A percentile compares a stretch with the other conserved stretches of the same genome.
Evolutionary conservation across 495 filamentous ascomycete species (phyloP).

Genomic region (Hypoxylon lienhwacheense): DNA sequence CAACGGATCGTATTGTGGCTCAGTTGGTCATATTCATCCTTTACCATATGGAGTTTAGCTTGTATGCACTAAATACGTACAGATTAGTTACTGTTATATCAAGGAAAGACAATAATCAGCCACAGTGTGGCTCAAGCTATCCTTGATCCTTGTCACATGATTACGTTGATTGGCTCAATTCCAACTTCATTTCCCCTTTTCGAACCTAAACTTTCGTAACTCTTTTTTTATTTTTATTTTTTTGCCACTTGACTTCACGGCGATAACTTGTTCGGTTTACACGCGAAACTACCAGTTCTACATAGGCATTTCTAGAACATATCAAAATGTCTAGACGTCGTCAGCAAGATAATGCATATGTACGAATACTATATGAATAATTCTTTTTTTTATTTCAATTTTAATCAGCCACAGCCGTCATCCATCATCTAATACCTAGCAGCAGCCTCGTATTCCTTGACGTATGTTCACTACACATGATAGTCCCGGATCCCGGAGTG

Average conservation of each 20-base stretch:
- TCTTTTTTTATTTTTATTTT: not conserved
- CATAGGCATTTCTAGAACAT: constrained; percentile 5
- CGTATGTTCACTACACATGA: not conserved
- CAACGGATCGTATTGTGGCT: too few species aligned
- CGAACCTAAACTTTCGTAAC: too few species aligned
- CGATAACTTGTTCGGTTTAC: not conserved
- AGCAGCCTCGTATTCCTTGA: not conserved
- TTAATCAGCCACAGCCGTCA: too few species aligned
- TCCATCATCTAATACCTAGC: too few species aligned
- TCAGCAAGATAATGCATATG: constrained; percentile 5
- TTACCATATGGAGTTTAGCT: too few species aligned
- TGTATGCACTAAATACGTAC: too few species aligned
- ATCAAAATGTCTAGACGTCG: not conserved
- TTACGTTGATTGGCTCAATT: constrained; percentile 17
- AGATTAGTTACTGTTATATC: too few species aligned
- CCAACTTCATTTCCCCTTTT: constrained; percentile 19
- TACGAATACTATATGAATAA: constrained; percentile 5
- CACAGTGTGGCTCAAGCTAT: constrained; percentile 19
- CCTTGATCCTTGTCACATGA: constrained; percentile 7
- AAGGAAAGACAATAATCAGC: too few species aligned
- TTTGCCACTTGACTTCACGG: constrained; percentile 7
- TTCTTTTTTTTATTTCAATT: not conserved
- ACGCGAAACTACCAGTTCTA: not conserved
- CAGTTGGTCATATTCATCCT: too few species aligned
- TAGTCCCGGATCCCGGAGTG: not conserved